These are phyloP conservation scores for Xerocomus minutiporus DNA, from an alignment of 1,284 basidiomycete species.

Conservation along the genomic window DNA sequence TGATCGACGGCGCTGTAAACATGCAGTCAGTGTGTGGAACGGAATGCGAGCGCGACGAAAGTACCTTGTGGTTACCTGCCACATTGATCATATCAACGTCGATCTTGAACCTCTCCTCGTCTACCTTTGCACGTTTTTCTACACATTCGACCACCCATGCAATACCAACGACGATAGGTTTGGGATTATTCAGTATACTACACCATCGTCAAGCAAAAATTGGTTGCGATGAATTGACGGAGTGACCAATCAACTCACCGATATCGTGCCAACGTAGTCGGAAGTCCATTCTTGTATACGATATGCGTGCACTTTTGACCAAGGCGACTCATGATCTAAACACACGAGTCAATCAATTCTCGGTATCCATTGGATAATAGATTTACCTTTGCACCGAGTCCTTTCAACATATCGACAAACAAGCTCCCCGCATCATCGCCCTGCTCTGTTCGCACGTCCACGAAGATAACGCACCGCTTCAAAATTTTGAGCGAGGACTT, in stretches of 20 bases:
- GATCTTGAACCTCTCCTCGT: conserved; percentile 65
- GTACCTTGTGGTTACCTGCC: conserved; percentile 64
- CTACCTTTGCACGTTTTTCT: conserved; percentile 61
- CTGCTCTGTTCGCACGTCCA: conserved; percentile 84
- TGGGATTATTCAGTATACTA: conserved; percentile 61
- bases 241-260: conserved; percentile 39
- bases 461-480: conserved; percentile 79
- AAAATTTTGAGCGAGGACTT: conserved; percentile 45
- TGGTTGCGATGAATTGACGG: not conserved
- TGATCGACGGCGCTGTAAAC: conserved; percentile 48
- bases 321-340: conserved; percentile 55
- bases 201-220: not conserved
- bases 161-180: conserved; percentile 78
- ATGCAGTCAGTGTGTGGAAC: not conserved
- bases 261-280: conserved; percentile 74
- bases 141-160: conserved; percentile 74
- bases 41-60: conserved; percentile 20
- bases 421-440: conserved; percentile 82
- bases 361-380: not conserved
- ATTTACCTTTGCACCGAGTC: conserved; percentile 80
- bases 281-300: conserved; percentile 83
- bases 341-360: conserved; percentile 1
- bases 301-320: conserved; percentile 86
- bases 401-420: conserved; percentile 81
- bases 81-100: conserved; percentile 60